phyloP scores from a whole-genome alignment of 2,329 filamentous ascomycete species.

The Exophiala alcalophila region DNA sequence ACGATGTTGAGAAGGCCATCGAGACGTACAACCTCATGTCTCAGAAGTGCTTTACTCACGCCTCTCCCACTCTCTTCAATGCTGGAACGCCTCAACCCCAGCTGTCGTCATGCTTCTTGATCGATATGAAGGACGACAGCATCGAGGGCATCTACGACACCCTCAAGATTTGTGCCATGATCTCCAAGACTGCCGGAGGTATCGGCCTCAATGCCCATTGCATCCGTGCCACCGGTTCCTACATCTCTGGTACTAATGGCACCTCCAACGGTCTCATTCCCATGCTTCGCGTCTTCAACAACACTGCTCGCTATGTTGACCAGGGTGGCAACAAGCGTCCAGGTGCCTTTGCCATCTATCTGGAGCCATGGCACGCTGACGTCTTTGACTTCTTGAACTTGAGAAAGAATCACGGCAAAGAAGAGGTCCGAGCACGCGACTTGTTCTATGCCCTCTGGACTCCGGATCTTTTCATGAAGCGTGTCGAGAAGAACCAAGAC shows the following conservation, averaged over 20 bases:
- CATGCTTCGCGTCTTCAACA: constrained; percentile 99
- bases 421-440: constrained; percentile 94
- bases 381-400: constrained; percentile 97
- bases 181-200: constrained; percentile 98
- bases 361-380: constrained; percentile 98
- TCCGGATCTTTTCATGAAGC: constrained; percentile 99
- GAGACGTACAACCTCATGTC: constrained; percentile 99
- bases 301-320: constrained; percentile 97
- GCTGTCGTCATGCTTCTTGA: constrained; percentile 95
- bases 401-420: constrained; percentile 98
- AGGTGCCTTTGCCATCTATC: constrained; percentile 96
- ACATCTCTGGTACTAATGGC: constrained; percentile 96
- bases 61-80: constrained; percentile 96
- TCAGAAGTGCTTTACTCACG: constrained; percentile 96
- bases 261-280: constrained; percentile 96
- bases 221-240: constrained; percentile 94
- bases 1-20: constrained; percentile 88
- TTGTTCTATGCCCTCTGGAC: constrained; percentile 98
- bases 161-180: constrained; percentile 98
- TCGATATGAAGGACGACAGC: constrained; percentile 99
- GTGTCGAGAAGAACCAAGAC: constrained; percentile 91
- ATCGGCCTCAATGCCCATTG: constrained; percentile 96
- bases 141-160: constrained; percentile 99
- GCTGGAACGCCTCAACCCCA: constrained; percentile 93
- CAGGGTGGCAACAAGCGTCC: constrained; percentile 99